A percentile compares a stretch with the other conserved stretches of the same genome.
Evolutionary conservation across 2,329 filamentous ascomycete species (phyloP).

Genomic region (Talaromyces sp.): DNA sequence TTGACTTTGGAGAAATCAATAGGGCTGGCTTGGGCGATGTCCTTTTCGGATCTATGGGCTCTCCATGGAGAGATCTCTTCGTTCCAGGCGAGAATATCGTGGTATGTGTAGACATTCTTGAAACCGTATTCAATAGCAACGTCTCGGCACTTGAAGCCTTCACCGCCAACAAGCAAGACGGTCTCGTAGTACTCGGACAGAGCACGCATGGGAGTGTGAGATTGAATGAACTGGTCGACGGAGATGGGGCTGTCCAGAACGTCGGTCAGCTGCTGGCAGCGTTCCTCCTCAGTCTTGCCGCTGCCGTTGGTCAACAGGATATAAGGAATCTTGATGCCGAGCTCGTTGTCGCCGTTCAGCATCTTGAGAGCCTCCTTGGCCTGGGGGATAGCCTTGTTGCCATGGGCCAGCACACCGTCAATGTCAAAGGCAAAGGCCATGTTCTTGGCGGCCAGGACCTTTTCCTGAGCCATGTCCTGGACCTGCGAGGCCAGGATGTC

Average conservation of each 20-base stretch:
- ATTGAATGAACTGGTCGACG: constrained; percentile 72
- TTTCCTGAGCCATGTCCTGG: constrained; percentile 62
- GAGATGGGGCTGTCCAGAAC: constrained; percentile 63
- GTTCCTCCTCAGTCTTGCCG: constrained; percentile 63
- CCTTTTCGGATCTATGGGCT: constrained; percentile 59
- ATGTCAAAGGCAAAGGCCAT: constrained; percentile 72
- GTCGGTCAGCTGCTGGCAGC: constrained; percentile 62
- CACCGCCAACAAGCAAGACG: constrained; percentile 70
- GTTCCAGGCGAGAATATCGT: constrained; percentile 69
- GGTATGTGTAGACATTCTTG: constrained; percentile 67
- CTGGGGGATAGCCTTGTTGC: constrained; percentile 65
- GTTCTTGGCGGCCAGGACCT: constrained; percentile 67
- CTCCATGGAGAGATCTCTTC: constrained; percentile 65
- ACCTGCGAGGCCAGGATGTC: constrained; percentile 67
- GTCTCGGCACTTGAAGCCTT: constrained; percentile 69
- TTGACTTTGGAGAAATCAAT: constrained; percentile 68
- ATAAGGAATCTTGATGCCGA: constrained; percentile 72
- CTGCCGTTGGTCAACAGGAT: constrained; percentile 73
- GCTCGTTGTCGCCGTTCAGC: constrained; percentile 70
- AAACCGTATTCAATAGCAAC: constrained; percentile 71
- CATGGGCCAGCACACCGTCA: constrained; percentile 70
- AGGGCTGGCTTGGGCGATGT: constrained; percentile 62
- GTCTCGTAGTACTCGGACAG: constrained; percentile 72
- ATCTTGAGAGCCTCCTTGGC: constrained; percentile 64
- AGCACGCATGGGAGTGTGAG: constrained; percentile 72